Percentiles rank a stretch among this genome's conserved stretches.
phyloP scores from a whole-genome alignment of 2,329 filamentous ascomycete species.

The Piedraia hortae region DNA sequence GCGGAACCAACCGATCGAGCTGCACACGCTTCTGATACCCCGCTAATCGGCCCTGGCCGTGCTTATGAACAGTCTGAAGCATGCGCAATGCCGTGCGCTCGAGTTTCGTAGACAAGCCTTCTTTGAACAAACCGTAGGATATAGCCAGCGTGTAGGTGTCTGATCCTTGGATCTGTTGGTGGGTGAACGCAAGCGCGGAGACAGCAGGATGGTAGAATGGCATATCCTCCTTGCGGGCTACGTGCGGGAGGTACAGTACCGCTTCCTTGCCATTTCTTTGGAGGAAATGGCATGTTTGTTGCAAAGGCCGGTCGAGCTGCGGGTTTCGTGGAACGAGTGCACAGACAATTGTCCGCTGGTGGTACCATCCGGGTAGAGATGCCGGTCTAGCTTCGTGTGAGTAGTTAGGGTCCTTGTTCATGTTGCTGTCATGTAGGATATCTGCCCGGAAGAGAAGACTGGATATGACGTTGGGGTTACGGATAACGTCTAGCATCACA shows the following conservation, averaged over 20 bases:
- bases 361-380: constrained; percentile 9
- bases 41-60: constrained; percentile 33
- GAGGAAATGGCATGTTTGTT: constrained; percentile 59
- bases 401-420: neutral
- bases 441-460: constrained; percentile 55
- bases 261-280: constrained; percentile 12
- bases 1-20: constrained; percentile 57
- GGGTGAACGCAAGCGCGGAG: constrained; percentile 44
- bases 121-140: constrained; percentile 21
- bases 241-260: constrained; percentile 57
- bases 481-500: constrained; percentile 47
- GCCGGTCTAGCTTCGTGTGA: constrained; percentile 6
- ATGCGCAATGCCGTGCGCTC: constrained; percentile 40
- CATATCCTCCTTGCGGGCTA: constrained; percentile 29
- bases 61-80: constrained; percentile 41
- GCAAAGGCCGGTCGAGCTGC: constrained; percentile 41
- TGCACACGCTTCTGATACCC: constrained; percentile 61
- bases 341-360: constrained; percentile 41
- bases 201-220: constrained; percentile 78
- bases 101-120: constrained; percentile 15
- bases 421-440: constrained; percentile 29
- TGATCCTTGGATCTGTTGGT: constrained; percentile 13
- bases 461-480: constrained; percentile 57
- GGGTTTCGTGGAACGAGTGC: constrained; percentile 61
- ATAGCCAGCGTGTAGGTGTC: constrained; percentile 16